Evolutionary conservation across 805 yeast genomes (phyloP).

Genomic region (Starmerella bombicola): DNA sequence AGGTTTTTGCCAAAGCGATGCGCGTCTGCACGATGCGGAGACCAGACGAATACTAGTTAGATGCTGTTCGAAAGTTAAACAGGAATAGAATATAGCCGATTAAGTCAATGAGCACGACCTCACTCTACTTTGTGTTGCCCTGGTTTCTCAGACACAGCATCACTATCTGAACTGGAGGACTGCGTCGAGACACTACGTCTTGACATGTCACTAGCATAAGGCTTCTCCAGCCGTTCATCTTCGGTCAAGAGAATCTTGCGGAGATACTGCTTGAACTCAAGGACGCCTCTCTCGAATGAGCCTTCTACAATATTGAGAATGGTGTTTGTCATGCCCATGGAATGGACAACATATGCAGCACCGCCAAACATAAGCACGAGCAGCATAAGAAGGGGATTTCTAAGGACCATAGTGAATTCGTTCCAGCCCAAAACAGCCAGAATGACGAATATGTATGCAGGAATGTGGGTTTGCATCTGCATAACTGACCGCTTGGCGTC

Average conservation of each 20-base stretch:
- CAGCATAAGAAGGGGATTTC: slow-evolving; percentile 69
- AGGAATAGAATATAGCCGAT: too few relatives aligned
- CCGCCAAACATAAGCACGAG: slow-evolving; percentile 46
- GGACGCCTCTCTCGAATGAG: slow-evolving; percentile 44
- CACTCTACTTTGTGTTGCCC: too few relatives aligned
- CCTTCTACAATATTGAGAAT: slow-evolving; percentile 47
- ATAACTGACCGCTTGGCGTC: slow-evolving; percentile 84
- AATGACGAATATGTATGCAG: slow-evolving; percentile 64
- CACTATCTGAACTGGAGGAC: too few relatives aligned
- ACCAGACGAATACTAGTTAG: too few relatives aligned
- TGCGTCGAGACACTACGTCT: too few relatives aligned
- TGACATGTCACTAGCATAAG: too few relatives aligned
- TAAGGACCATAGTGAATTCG: slow-evolving; percentile 75
- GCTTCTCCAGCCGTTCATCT: slow-evolving; percentile 5
- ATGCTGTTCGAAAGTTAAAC: too few relatives aligned
- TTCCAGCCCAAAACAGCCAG: slow-evolving; percentile 84
- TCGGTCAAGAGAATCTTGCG: slow-evolving; percentile 12
- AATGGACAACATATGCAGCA: slow-evolving; percentile 53
- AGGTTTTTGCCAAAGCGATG: too few relatives aligned
- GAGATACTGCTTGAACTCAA: slow-evolving; percentile 36
- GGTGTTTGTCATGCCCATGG: slow-evolving; percentile 65
- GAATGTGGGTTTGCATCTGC: slow-evolving; percentile 65
- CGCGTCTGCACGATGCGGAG: too few relatives aligned
- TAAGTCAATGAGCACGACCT: too few relatives aligned
- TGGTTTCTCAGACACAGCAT: too few relatives aligned